phyloP scores from a whole-genome alignment of 2,329 filamentous ascomycete species.

The Fusarium sp. region DNA sequence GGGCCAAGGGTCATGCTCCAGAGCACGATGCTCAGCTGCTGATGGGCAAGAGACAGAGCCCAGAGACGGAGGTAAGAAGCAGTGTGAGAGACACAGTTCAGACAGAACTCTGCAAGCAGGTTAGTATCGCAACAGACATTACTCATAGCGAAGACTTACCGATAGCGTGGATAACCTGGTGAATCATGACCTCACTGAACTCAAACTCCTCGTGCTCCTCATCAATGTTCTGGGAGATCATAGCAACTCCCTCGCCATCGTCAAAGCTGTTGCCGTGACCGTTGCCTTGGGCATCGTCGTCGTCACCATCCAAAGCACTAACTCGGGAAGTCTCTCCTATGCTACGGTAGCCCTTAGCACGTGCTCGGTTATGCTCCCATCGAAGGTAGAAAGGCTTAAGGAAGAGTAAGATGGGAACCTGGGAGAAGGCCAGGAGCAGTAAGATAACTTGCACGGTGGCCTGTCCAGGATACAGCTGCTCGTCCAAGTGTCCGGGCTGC shows the following conservation, averaged over 20 bases:
- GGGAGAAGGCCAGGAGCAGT: slow-evolving; percentile 79
- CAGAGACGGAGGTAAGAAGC: slow-evolving; percentile 98
- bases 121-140: slow-evolving; percentile 42
- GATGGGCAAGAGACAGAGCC: slow-evolving; percentile 95
- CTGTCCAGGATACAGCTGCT: slow-evolving; percentile 81
- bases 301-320: slow-evolving; percentile 88
- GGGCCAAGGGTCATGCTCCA: slow-evolving; percentile 94
- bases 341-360: slow-evolving; percentile 88
- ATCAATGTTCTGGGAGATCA: slow-evolving; percentile 86
- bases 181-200: slow-evolving; percentile 97
- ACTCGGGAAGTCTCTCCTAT: slow-evolving; percentile 89
- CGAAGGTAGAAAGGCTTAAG: slow-evolving; percentile 95
- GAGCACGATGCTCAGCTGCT: slow-evolving; percentile 93
- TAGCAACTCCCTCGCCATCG: slow-evolving; percentile 79
- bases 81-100: slow-evolving; percentile 99
- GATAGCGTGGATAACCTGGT: slow-evolving; percentile 98
- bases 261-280: slow-evolving; percentile 66
- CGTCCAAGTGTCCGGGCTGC: slow-evolving; percentile 76
- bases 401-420: slow-evolving; percentile 91
- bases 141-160: slow-evolving; percentile 63
- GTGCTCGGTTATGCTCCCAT: slow-evolving; percentile 89
- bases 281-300: slow-evolving; percentile 65
- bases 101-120: slow-evolving; percentile 78
- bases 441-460: slow-evolving; percentile 76
- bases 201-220: slow-evolving; percentile 97